Conservation (phyloP, 75 land plant genomes). For the Cunninghamia lanceolata region DNA sequence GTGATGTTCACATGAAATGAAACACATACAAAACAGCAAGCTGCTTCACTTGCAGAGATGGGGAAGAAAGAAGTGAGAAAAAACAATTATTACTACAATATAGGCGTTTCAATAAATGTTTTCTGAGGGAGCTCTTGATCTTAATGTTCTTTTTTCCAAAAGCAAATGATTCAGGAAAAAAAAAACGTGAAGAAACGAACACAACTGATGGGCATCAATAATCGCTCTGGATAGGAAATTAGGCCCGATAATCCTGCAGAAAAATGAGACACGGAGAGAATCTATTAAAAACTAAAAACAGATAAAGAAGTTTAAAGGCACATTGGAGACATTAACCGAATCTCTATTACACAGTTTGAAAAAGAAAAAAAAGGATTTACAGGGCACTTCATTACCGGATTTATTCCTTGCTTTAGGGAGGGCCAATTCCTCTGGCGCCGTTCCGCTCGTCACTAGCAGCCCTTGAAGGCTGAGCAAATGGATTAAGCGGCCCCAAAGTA, state of each 20-base stretch:
- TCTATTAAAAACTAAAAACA: neutral
- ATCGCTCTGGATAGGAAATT: neutral
- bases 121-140: neutral
- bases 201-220: neutral
- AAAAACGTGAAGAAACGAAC: neutral
- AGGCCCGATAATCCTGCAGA: constrained; percentile 7
- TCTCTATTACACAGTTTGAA: neutral
- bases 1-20: neutral
- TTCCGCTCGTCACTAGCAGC: constrained; percentile 8
- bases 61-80: neutral
- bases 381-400: neutral
- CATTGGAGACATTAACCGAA: neutral
- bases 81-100: constrained; percentile 6
- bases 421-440: constrained; percentile 10
- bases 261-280: neutral
- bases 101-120: neutral
- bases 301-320: neutral
- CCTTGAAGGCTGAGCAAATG: constrained; percentile 1
- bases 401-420: constrained; percentile 3
- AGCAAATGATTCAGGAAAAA: neutral
- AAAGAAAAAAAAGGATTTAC: neutral
- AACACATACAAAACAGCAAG: neutral
- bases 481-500: constrained; percentile 9
- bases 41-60: constrained; percentile 1
- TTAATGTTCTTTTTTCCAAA: neutral